These are phyloP conservation scores for Neltuma alba DNA, from an alignment of 306 rosid species.

Conservation along the genomic window DNA sequence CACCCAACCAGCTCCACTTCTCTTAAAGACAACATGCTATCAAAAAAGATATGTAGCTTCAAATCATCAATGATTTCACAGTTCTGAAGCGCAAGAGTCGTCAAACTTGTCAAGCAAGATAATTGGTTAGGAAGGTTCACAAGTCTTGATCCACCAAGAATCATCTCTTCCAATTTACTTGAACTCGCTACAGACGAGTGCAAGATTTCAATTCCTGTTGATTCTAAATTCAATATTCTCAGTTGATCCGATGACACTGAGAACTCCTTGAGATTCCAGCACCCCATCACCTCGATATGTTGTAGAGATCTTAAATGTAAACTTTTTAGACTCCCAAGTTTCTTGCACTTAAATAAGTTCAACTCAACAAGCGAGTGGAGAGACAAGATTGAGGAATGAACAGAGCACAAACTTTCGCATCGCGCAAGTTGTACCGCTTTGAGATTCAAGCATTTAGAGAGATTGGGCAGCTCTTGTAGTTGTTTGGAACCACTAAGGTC, in stretches of 20 bases:
- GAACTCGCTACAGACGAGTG: background rate
- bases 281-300: background rate
- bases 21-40: background rate
- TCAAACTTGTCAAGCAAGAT: background rate
- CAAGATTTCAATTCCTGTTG: background rate
- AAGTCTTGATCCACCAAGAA: background rate
- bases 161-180: background rate
- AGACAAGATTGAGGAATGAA: conserved; percentile 23
- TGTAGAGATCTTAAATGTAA: conserved; percentile 1
- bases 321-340: background rate
- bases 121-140: background rate
- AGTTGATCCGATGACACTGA: background rate
- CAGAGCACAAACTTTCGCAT: background rate
- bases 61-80: background rate
- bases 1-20: background rate
- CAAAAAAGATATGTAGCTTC: background rate
- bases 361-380: background rate
- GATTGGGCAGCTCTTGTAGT: conserved; percentile 32
- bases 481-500: background rate
- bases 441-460: conserved; percentile 17
- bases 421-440: background rate
- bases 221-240: background rate
- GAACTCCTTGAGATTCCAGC: background rate
- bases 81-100: rapidly evolving
- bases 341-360: background rate